Evolutionary conservation across 176 grass and related monocot species (phyloP).

Genomic region (Oryza officinalis): DNA sequence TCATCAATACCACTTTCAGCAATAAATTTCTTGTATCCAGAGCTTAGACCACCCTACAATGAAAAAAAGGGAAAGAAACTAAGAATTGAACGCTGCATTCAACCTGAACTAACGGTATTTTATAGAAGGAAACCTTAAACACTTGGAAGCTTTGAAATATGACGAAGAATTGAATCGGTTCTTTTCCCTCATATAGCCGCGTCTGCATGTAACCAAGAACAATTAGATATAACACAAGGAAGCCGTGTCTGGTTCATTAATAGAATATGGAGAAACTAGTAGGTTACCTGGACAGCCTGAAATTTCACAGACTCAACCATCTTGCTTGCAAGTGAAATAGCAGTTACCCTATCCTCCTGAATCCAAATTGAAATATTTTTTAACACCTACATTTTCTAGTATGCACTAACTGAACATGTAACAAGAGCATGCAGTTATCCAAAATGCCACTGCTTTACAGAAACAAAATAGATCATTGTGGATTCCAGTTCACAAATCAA

Average conservation of each 20-base stretch:
- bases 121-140: conserved; percentile 61
- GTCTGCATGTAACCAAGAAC: conserved; percentile 44
- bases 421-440: not conserved
- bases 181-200: conserved; percentile 89
- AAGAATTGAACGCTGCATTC: not conserved
- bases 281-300: conserved; percentile 74
- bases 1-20: conserved; percentile 60
- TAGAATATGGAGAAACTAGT: conserved; percentile 22
- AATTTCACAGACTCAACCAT: conserved; percentile 85
- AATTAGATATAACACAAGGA: conserved; percentile 37
- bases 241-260: not conserved
- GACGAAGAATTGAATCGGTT: conserved; percentile 87
- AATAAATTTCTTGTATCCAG: conserved; percentile 82
- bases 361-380: conserved; percentile 36
- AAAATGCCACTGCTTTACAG: not conserved
- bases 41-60: conserved; percentile 80
- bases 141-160: conserved; percentile 92
- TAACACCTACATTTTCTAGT: not conserved
- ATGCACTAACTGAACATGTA: conserved; percentile 3
- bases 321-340: conserved; percentile 70
- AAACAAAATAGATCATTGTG: conserved; percentile 4
- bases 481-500: conserved; percentile 13
- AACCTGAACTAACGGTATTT: not conserved
- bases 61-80: conserved; percentile 18
- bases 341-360: conserved; percentile 67